Conservation (phyloP, 1,284 basidiomycete genomes). For the Cryptococcus sp. region DNA sequence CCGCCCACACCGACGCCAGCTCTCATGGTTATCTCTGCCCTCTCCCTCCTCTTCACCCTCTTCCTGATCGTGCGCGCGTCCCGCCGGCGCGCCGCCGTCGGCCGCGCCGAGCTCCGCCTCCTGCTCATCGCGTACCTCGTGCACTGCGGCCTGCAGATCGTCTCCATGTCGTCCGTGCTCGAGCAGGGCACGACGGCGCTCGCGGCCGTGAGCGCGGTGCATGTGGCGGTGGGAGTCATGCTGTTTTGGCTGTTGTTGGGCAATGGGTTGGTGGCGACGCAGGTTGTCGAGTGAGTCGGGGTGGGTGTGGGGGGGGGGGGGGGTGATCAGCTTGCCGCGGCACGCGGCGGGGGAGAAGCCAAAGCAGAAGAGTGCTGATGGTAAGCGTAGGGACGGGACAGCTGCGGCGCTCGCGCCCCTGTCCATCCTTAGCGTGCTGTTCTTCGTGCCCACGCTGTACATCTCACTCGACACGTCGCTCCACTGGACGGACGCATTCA, state of each 20-base stretch:
- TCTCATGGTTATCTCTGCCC: slow-evolving; percentile 36
- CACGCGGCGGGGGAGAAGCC: not conserved
- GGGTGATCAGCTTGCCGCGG: not conserved
- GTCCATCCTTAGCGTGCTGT: slow-evolving; percentile 57
- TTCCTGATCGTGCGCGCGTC: slow-evolving; percentile 24
- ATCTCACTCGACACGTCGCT: slow-evolving; percentile 73
- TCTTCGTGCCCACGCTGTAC: slow-evolving; percentile 70
- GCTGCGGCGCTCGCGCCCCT: slow-evolving; percentile 52
- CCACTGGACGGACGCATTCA: slow-evolving; percentile 60
- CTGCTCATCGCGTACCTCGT: slow-evolving; percentile 58
- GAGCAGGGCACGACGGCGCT: slow-evolving; percentile 65
- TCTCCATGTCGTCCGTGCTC: slow-evolving; percentile 72
- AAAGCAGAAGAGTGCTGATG: not conserved
- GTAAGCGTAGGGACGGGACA: slow-evolving; percentile 61
- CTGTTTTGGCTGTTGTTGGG: slow-evolving; percentile 73
- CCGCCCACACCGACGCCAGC: slow-evolving; percentile 18
- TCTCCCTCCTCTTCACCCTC: slow-evolving; percentile 32
- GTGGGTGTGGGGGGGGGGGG: too few relatives aligned
- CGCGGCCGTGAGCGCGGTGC: slow-evolving; percentile 68
- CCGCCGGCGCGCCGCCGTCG: slow-evolving; percentile 42
- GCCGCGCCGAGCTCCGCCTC: slow-evolving; percentile 37
- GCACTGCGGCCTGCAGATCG: slow-evolving; percentile 68
- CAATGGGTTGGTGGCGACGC: slow-evolving; percentile 74
- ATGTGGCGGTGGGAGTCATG: slow-evolving; percentile 62
- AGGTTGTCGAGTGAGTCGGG: slow-evolving; percentile 54